Evolutionary conservation across 2,329 filamentous ascomycete species (phyloP), one percentile per base, ranked within the genome.

Genomic region (Tolypocladium inflatum): DNA sequence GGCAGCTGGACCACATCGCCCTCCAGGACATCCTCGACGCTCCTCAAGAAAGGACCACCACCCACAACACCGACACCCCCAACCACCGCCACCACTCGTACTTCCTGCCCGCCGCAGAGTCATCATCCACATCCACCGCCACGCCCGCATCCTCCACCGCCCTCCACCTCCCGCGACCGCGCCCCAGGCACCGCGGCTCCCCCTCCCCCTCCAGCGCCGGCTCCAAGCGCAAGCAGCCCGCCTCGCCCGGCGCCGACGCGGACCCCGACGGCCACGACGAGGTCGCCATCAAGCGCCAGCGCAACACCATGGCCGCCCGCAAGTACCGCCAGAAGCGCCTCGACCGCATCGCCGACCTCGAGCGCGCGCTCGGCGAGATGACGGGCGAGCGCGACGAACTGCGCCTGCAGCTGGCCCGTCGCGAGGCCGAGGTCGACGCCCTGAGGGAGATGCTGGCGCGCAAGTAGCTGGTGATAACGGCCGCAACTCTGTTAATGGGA

Each of bases 281-380:
- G 38, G 70, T 68, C 6, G 66, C 70, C 21, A 66, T 77, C 66
- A 88, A 88, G 70, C 84, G 87, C 35, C 81, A 83, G 61, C 80
- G 83, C 61, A 89, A 90, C 70, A 89, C 86, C 17, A 78, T 88
- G 61, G 86, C 87, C n/a, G 87, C 87, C 37, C 80, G 85, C 61
- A 85, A 86, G 61, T 89, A 88, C 67, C 83, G 87, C 33, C 86
- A 89, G 68, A 87, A 87, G 69, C 82, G 85, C 52, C 78, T 89
- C 39, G 86, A 89, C 64, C 83, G 85, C 61, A 82, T 88, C 69
- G 73, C 72, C 33, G 80, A 83, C 60, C 76, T 90, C 38, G 86
- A 89, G 69, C 70, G 73, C 10, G 79, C 82, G 23, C 73, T 90
- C 48, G 79, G 78, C 53, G 77, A 80, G 50, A 79, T 85, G 66